phyloP scores from a whole-genome alignment of 352 stramenopile genomes.

The Phytophthora europaea region DNA sequence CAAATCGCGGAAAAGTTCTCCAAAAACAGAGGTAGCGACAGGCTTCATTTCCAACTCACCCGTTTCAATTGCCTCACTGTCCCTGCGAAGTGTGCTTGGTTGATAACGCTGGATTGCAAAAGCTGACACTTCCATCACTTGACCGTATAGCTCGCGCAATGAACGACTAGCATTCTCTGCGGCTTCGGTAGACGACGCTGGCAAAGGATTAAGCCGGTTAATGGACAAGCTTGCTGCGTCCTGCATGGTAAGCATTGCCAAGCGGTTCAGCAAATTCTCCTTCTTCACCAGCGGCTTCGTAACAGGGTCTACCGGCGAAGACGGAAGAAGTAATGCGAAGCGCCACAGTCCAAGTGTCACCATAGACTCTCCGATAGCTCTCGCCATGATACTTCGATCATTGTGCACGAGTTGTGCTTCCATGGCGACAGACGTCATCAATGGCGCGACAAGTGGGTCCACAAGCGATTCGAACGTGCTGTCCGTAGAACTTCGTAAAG shows the following conservation, averaged over 20 bases:
- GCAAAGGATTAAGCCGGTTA: conserved; percentile 58
- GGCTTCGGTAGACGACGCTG: conserved; percentile 33
- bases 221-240: conserved; percentile 69
- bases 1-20: conserved; percentile 82
- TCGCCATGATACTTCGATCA: conserved; percentile 2
- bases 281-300: conserved; percentile 96
- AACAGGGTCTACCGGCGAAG: conserved; percentile 96
- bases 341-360: conserved; percentile 94
- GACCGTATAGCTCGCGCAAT: conserved; percentile 28
- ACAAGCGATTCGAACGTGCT: conserved; percentile 41
- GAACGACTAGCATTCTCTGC: conserved; percentile 18
- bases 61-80: conserved; percentile 21
- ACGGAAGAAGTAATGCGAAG: conserved; percentile 94
- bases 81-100: conserved; percentile 18
- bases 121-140: conserved; percentile 47
- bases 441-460: conserved; percentile 52
- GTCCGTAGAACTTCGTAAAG: conserved; percentile 51
- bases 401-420: not conserved
- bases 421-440: conserved; percentile 40
- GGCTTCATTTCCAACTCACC: conserved; percentile 33
- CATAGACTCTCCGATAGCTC: conserved; percentile 75
- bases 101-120: conserved; percentile 68
- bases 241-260: conserved; percentile 81
- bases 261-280: conserved; percentile 89
- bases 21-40: conserved; percentile 62